Evolutionary conservation across 2,329 filamentous ascomycete species (phyloP), one percentile per base, ranked within the genome.

Genomic region (Tolypocladium capitatum): DNA sequence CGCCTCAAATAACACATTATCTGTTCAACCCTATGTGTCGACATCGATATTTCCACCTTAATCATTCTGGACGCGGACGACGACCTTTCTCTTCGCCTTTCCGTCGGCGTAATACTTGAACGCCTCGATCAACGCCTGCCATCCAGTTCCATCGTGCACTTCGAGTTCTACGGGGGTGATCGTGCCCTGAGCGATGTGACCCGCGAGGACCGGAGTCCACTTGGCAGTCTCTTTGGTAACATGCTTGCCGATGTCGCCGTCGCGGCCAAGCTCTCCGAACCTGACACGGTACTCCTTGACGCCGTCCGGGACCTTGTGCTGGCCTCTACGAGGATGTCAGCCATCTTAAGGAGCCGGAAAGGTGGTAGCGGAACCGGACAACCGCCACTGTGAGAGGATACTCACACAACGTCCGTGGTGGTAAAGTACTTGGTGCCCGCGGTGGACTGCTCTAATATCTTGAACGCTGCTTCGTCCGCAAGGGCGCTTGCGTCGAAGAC

Each of bases 381-480:
- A 43, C 21, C 2, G 20, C 3, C n/a, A 14, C n/a, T 4, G 2
- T 2, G 5, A 3, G 11, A 28, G 1, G 5, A 9, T 9, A 44
- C 53, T 52, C 50, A 67, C 66, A 61, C 61, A 50, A 61, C 60
- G 50, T 67, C 62, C 2, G 60, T 61, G 0, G 60, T 63, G 0
- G 57, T 51, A 36, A 66, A 63, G 38, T 58, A 60, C 45, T 66
- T 68, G 4, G 44, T 35, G 10, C 44, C 31, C 1, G 47, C 57
- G 2, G 48, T 53, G 1, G 61, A 58, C 10, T 53, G 43, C 35
- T 55, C 52, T 1, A 68, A 55, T 13, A 61, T 61, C 42, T 57
- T 56, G 34, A 63, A 52, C 21, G 60, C 64, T 1, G 61, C 49
- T 9, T 62, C 56, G 8, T 57, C 52, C 1, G 58, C 56, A 36